A percentile compares a stretch with the other conserved stretches of the same genome.
Conservation (phyloP, 2,329 filamentous ascomycete species). For the Ophiocordyceps australis region DNA sequence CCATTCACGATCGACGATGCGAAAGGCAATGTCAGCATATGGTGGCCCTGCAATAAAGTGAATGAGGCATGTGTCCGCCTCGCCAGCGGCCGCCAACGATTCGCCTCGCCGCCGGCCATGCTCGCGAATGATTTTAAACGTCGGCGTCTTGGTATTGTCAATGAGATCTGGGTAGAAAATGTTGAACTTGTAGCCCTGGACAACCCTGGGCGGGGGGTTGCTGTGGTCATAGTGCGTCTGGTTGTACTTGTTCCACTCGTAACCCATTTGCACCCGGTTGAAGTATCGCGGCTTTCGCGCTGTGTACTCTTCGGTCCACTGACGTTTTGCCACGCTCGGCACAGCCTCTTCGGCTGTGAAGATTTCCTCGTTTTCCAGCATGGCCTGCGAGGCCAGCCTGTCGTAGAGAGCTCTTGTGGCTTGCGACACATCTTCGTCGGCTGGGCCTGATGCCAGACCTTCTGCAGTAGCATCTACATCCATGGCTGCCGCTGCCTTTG, state of each 20-base stretch:
- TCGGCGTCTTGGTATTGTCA: slow-evolving; percentile 85
- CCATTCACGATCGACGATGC: slow-evolving; percentile 97
- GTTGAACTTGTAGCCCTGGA: slow-evolving; percentile 99
- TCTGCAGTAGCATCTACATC: background rate
- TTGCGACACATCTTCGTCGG: slow-evolving; percentile 65
- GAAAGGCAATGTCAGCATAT: slow-evolving; percentile 92
- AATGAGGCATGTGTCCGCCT: slow-evolving; percentile 94
- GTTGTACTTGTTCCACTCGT: slow-evolving; percentile 99
- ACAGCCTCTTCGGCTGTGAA: slow-evolving; percentile 82
- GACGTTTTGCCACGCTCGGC: slow-evolving; percentile 36
- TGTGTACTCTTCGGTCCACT: slow-evolving; percentile 71
- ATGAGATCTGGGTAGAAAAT: slow-evolving; percentile 97
- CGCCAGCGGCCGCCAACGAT: slow-evolving; percentile 80
- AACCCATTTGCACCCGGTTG: slow-evolving; percentile 96
- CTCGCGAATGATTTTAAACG: slow-evolving; percentile 89
- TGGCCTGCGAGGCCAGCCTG: slow-evolving; percentile 75
- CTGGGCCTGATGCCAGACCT: background rate
- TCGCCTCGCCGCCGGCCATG: slow-evolving; percentile 78
- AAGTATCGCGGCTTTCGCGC: slow-evolving; percentile 93
- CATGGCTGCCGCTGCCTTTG: slow-evolving; percentile 2
- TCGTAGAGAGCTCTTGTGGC: slow-evolving; percentile 82
- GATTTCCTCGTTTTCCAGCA: slow-evolving; percentile 89
- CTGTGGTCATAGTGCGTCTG: slow-evolving; percentile 99
- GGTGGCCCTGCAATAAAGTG: slow-evolving; percentile 89
- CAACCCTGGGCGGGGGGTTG: slow-evolving; percentile 92